Evolutionary conservation across 371 early-diverging fungal species (phyloP), one percentile per base, ranked within the genome.

Genomic region (Umbelopsis sp.): DNA sequence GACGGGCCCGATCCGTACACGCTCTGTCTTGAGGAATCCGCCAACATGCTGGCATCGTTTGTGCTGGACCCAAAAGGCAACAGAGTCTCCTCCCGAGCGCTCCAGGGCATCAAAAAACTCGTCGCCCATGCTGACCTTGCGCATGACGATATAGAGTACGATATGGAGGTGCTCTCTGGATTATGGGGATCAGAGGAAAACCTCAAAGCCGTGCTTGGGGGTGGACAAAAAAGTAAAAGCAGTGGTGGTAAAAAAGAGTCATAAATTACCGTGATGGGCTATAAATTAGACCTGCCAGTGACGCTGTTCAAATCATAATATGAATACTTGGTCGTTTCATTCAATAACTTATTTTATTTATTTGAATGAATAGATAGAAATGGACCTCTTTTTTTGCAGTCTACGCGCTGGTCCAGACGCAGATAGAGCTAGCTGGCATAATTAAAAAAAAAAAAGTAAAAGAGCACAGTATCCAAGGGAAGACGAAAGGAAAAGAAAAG

Each of bases 71-170:
- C 68, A 1, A 46, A 38, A 32, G 65, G 69, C n/a, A 65, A 51
- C 38, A 65, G 35, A 63, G 75, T 75, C 38, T 68, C 81, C 41
- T 69, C 80, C 20, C 64, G 63, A 22, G 85, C 84, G 5, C 72
- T 87, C 4, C 75, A 83, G 24, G 84, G 78, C 11, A 83, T 87
- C 80, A 87, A 85, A 57, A 63, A 71, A 35, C 65, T 84, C 29
- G 72, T 81, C 4, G 73, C 67, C 11, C 51, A 70, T 35, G 74
- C 74, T 11, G 72, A 70, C 44, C 38, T 71, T 38, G 69, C 69
- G 1, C 7, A 41, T 18, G 66, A 66, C 37, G 70, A 74, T 63
- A 63, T 75, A 32, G 77, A 70, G 22, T 73, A 65, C 52, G 85
- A 86, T 50, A 62, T 67, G 41, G 53, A 69, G n/a, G 66, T 83